Evolutionary conservation across 495 filamentous ascomycete genomes (phyloP).

Genomic region (Aspergillus homomorphus): DNA sequence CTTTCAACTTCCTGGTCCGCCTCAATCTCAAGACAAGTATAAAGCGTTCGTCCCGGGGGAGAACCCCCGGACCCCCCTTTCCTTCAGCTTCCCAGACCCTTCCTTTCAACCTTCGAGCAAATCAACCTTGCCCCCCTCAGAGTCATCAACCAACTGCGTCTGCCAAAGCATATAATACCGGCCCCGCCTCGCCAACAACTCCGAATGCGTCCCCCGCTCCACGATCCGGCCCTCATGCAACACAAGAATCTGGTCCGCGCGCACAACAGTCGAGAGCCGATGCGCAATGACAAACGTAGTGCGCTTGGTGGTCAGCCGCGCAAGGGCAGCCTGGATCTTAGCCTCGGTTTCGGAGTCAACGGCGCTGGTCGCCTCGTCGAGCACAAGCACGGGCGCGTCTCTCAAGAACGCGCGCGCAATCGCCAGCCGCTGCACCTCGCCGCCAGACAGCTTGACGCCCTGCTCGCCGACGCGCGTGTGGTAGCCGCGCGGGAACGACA

Average conservation of each 20-base stretch:
- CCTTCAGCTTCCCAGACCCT: too few species aligned
- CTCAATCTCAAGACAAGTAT: too few species aligned
- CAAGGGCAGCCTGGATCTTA: too few species aligned
- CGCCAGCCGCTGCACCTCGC: slow-evolving; percentile 55
- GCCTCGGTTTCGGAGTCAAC: background rate
- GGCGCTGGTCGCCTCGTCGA: background rate
- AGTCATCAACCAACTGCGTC: background rate
- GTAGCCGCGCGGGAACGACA: slow-evolving; percentile 49
- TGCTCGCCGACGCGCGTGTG: slow-evolving; percentile 59
- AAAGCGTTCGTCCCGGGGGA: too few species aligned
- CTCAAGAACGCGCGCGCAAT: background rate
- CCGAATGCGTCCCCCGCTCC: background rate
- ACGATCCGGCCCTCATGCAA: background rate
- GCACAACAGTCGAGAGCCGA: background rate
- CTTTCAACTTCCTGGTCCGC: too few species aligned
- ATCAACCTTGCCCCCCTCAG: background rate
- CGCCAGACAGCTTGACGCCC: slow-evolving; percentile 68
- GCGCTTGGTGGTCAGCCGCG: too few species aligned
- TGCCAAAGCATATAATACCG: background rate
- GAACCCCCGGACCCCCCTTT: too few species aligned
- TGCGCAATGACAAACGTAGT: background rate
- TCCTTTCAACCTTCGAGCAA: background rate
- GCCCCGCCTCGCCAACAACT: background rate
- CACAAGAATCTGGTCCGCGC: background rate
- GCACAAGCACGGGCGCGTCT: background rate